A percentile compares a stretch with the other conserved stretches of the same genome.
phyloP scores from a whole-genome alignment of 139 green algal genomes.

The Auxenochlorella pyrenoidosa region DNA sequence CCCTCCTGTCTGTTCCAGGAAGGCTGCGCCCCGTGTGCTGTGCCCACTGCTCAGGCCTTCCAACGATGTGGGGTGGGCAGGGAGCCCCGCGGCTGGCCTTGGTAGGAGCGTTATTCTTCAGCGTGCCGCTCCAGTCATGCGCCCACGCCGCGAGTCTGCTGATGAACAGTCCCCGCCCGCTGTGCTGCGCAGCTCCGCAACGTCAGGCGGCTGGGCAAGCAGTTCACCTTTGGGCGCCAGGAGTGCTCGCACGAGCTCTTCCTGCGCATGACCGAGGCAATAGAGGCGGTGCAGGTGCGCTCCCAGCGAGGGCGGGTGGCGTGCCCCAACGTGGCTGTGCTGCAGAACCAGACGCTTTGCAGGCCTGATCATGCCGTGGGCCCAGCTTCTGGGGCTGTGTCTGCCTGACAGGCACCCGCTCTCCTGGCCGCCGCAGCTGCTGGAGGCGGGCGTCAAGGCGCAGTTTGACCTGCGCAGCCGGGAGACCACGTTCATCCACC shows the following conservation, averaged over 20 bases:
- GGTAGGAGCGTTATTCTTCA: no score
- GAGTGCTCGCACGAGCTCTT: constrained; percentile 79
- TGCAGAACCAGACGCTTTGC: background rate
- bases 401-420: background rate
- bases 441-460: constrained; percentile 61
- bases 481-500: constrained; percentile 74
- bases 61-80: background rate
- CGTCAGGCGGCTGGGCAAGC: constrained; percentile 34
- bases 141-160: background rate
- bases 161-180: background rate
- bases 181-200: constrained; percentile 4
- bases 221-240: constrained; percentile 63
- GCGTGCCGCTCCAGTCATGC: no score
- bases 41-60: background rate
- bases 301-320: background rate
- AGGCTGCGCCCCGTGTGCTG: no score
- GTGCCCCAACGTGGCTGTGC: no score
- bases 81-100: no score
- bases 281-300: constrained; percentile 56
- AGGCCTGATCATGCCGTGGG: no score
- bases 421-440: constrained; percentile 35
- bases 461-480: constrained; percentile 55
- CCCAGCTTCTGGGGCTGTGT: no score
- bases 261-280: constrained; percentile 65
- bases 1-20: background rate